Base-by-base conservation (phyloP, 495 filamentous ascomycete genomes). In the Hyaloscypha hepaticicola region DNA sequence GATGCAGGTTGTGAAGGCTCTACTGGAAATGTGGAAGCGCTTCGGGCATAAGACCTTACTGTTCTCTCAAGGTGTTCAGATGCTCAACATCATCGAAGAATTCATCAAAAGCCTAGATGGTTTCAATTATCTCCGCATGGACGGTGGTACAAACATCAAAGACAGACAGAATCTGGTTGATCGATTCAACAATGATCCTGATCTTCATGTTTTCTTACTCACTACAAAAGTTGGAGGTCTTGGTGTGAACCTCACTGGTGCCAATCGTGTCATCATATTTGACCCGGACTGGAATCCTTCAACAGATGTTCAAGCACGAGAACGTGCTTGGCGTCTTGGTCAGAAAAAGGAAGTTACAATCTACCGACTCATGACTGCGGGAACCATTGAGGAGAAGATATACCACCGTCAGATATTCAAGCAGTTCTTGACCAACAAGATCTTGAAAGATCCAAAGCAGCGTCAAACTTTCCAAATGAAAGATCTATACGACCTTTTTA, bases 271-370 rank as follows among this genome's bases (percentile, higher is more conserved):
- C 60, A 96, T 99, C 72, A 96, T 99, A 60, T 99, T 90, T 67
- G 95, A 99, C 71, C 95, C 95, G 0, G 94, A 99, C 73, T 99
- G 95, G 95, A 97, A 99, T 74, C 92, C 92, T 11, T 95, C 91
- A 1, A 97, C 91, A 1, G 93, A 97, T 70, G 79, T 94, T 28
- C 94, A 99, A 73, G 95, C 95, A 5, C 87, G 94, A n/a, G 95
- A 99, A 76, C 85, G 95, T 61, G 94, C 95, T 25, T 98, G 95
- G 95, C 85, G 95, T 48, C 81, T 99, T 12, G 95, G 95, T 3
- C 95, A 99, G 76, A 97, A 93, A 72, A 87, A 88, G 55, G 90
- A 96, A 52, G 95, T 99, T 22, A 93, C 88, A 0, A 93, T 99
- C 31, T 99, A 95, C 74, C 89, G 95, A 26, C 80, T 99, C 45